Conservation (phyloP, 2,329 filamentous ascomycete species). For the Fusarium verrucosum region DNA sequence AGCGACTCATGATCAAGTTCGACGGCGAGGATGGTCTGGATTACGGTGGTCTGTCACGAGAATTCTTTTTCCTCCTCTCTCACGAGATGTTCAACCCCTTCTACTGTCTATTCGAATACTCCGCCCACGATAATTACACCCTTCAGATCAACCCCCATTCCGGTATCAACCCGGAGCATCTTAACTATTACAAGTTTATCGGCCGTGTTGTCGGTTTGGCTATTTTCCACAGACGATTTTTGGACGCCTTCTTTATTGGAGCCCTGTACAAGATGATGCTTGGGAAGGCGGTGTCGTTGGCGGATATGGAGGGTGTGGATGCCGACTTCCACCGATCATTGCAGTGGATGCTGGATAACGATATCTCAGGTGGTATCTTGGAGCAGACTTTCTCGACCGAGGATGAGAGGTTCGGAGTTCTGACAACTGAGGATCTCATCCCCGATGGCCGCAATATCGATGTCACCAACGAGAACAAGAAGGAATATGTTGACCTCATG, state of each 20-base stretch:
- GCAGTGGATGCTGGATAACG: slow-evolving; percentile 98
- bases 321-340: slow-evolving; percentile 96
- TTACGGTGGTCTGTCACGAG: slow-evolving; percentile 95
- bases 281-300: slow-evolving; percentile 87
- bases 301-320: slow-evolving; percentile 99
- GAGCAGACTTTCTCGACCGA: slow-evolving; percentile 98
- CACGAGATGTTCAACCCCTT: slow-evolving; percentile 99
- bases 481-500: slow-evolving; percentile 97
- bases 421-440: slow-evolving; percentile 93
- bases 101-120: slow-evolving; percentile 99
- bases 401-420: slow-evolving; percentile 95
- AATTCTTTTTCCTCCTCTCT: slow-evolving; percentile 99
- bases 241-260: slow-evolving; percentile 99
- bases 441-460: slow-evolving; percentile 90
- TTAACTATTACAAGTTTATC: slow-evolving; percentile 99
- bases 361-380: slow-evolving; percentile 89
- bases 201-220: slow-evolving; percentile 95
- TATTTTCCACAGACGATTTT: slow-evolving; percentile 96
- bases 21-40: slow-evolving; percentile 98
- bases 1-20: slow-evolving; percentile 99
- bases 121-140: slow-evolving; percentile 99
- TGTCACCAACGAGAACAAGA: slow-evolving; percentile 98
- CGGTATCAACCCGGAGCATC: slow-evolving; percentile 97
- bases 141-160: slow-evolving; percentile 99
- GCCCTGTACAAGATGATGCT: slow-evolving; percentile 99